Percentiles rank a stretch among this genome's conserved stretches.
phyloP scores from a whole-genome alignment of 441 rosid genomes.

The Pelargonium cotyledonis region DNA sequence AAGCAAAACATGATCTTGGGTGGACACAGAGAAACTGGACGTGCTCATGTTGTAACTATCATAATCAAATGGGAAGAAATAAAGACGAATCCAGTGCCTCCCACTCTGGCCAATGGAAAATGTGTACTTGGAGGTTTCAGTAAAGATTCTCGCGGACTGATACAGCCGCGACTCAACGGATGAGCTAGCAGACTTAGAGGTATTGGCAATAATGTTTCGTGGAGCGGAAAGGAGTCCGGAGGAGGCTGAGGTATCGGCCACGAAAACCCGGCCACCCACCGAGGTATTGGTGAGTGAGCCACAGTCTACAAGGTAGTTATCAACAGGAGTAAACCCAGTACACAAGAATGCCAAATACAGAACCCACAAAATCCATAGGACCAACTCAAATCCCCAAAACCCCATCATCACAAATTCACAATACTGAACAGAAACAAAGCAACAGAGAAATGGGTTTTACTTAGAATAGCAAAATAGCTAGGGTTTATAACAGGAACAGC shows the following conservation, averaged over 20 bases:
- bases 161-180: constrained; percentile 43
- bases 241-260: constrained; percentile 58
- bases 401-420: constrained; percentile 27
- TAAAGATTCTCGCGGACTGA: constrained; percentile 66
- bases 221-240: constrained; percentile 46
- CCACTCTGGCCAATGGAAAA: constrained; percentile 49
- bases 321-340: constrained; percentile 48
- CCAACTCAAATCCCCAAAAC: constrained; percentile 17
- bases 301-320: constrained; percentile 37
- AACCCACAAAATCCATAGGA: constrained; percentile 32
- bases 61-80: constrained; percentile 61
- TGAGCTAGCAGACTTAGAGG: constrained; percentile 27
- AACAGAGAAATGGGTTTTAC: constrained; percentile 9
- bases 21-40: constrained; percentile 56
- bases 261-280: constrained; percentile 46
- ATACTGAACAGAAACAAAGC: neutral
- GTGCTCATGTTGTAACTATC: constrained; percentile 43
- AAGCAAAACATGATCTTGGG: constrained; percentile 46
- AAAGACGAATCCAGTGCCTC: constrained; percentile 84
- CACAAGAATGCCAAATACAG: constrained; percentile 40
- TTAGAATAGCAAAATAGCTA: constrained; percentile 18
- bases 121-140: constrained; percentile 49
- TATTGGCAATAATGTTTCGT: constrained; percentile 32
- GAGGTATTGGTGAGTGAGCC: constrained; percentile 58
- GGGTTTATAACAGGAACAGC: constrained; percentile 12